Evolutionary conservation across 2,329 filamentous ascomycete species (phyloP), one percentile per base, ranked within the genome.

Genomic region (Aspergillus pseudotamarii): DNA sequence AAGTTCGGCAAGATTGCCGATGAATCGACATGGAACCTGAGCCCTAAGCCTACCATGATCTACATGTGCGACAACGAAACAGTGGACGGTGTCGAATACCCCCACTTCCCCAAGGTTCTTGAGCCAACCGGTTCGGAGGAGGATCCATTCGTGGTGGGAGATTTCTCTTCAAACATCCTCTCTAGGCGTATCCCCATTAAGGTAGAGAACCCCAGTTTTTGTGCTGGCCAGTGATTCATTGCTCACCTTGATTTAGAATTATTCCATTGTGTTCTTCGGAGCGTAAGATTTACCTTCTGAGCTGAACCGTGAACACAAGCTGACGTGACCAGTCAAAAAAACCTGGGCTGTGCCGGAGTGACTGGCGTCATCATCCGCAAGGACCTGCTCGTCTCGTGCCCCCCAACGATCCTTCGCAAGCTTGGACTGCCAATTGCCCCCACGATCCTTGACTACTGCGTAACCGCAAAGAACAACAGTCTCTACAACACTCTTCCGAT

Each of bases 401-500:
- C 89, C 9, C 82, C 91, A 1, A 81, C 85, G 6, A 82, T 96
- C 55, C 81, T 97, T 73, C 86, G 93, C 63, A 84, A 89, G 64
- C 86, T 97, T 11, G 88, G 90, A 58, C 68, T 82, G 4, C 79
- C 79, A 12, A 57, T 70, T 54, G 75, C 76, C 0, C 93, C 94
- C 2, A 86, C 92, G 21, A 86, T 97, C 50, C 82, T 98, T 55
- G 87, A 92, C 67, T 98, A 94, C 74, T 89, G 93, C 66, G 93
- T 87, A 0, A 90, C 95, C 68, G 90, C 91, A 46, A 96, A 96
- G 84, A 96, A 96, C 81, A 95, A 96, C 82, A 95, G 91, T 70
- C 85, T 98, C 32, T 98, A 98, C 83, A 98, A 98, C 80, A 98
- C 94, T 0, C 82, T 98, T 12, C 94, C 92, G 72, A 96, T 98